Percentiles rank a stretch among this genome's conserved stretches.
Evolutionary conservation across 192 early-diverging fungal genomes (phyloP).

Genomic region (Pilobolus umbonatus): DNA sequence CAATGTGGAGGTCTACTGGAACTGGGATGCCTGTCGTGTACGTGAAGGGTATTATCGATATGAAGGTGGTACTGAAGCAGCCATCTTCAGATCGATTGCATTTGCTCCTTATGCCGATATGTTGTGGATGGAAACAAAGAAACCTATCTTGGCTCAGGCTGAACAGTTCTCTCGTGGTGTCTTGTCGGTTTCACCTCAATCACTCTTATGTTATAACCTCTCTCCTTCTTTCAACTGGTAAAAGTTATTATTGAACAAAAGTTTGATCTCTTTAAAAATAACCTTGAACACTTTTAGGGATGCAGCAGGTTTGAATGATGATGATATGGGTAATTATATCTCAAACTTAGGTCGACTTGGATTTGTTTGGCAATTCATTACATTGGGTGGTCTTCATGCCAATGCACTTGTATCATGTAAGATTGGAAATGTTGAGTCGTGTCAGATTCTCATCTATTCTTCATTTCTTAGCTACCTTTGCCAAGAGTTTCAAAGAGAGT

Average conservation of each 20-base stretch:
- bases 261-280: not conserved
- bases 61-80: conserved; percentile 89
- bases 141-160: conserved; percentile 88
- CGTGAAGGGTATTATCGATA: conserved; percentile 98
- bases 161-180: conserved; percentile 87
- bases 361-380: conserved; percentile 99
- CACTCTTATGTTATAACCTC: conserved; percentile 94
- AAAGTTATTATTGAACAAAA: too few relatives aligned
- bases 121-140: conserved; percentile 97
- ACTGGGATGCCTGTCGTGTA: conserved; percentile 86
- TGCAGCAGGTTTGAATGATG: conserved; percentile 88
- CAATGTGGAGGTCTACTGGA: conserved; percentile 72
- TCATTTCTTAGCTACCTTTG: conserved; percentile 66
- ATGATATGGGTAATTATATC: conserved; percentile 82
- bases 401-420: conserved; percentile 78
- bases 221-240: conserved; percentile 97
- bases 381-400: conserved; percentile 91
- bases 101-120: conserved; percentile 89
- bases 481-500: conserved; percentile 75
- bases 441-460: not conserved
- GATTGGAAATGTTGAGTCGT: not conserved
- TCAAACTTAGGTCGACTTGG: conserved; percentile 80
- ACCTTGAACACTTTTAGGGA: conserved; percentile 12
- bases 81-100: conserved; percentile 75
- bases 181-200: conserved; percentile 67